These are phyloP conservation scores for Erysimum cheiri DNA, from an alignment of 441 rosid species.

Conservation along the genomic window DNA sequence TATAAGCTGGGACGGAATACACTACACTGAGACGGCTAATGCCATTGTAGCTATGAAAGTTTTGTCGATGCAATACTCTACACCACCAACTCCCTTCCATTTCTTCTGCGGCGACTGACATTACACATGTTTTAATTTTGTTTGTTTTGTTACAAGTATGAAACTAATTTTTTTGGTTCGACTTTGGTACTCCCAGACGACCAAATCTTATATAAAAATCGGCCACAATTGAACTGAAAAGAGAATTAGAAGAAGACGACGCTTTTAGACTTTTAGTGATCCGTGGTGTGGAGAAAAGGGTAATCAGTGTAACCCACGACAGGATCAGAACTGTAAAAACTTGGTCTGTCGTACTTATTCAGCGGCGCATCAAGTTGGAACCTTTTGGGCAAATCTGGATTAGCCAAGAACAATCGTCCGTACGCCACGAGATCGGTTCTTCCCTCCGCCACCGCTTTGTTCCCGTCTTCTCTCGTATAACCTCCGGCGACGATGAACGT, in stretches of 20 bases:
- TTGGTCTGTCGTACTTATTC: constrained; percentile 45
- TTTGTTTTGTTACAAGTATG: neutral
- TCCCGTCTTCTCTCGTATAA: constrained; percentile 52
- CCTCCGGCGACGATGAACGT: constrained; percentile 54
- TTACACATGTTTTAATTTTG: neutral
- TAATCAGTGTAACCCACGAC: constrained; percentile 58
- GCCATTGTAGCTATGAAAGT: constrained; percentile 62
- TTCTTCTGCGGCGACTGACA: constrained; percentile 59
- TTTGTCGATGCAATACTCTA: constrained; percentile 64
- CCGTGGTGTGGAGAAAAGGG: constrained; percentile 44
- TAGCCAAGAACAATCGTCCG: constrained; percentile 54
- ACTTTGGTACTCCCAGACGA: neutral
- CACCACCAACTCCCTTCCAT: constrained; percentile 54
- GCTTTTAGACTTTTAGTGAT: neutral
- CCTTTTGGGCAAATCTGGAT: constrained; percentile 54
- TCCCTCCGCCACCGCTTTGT: constrained; percentile 45
- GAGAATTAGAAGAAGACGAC: neutral
- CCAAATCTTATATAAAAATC: neutral
- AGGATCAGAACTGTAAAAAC: constrained; percentile 50
- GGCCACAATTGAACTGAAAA: neutral
- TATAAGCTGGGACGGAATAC: constrained; percentile 83
- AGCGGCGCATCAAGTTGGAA: constrained; percentile 48
- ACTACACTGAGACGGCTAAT: constrained; percentile 83
- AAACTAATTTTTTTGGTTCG: neutral
- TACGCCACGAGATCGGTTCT: constrained; percentile 47